phyloP scores from a whole-genome alignment of 83 land plant genomes.

The Picea mariana region DNA sequence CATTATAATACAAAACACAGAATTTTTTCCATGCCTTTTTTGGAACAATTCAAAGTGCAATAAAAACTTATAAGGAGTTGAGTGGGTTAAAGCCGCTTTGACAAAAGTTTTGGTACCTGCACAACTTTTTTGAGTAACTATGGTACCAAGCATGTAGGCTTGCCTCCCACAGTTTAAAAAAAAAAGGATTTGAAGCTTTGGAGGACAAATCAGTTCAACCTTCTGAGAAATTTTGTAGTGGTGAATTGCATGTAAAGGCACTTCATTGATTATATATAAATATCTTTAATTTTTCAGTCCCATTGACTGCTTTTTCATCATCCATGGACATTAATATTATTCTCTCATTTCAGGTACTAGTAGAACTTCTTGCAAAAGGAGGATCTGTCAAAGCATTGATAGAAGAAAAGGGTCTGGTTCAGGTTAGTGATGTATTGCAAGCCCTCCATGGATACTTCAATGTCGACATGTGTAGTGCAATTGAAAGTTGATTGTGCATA shows the following conservation, averaged over 20 bases:
- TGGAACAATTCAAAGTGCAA: neutral
- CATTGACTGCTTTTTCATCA: neutral
- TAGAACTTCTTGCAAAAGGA: slow-evolving; percentile 84
- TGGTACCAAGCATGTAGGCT: neutral
- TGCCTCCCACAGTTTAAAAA: neutral
- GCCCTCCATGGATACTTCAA: neutral
- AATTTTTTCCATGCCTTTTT: neutral
- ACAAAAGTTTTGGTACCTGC: neutral
- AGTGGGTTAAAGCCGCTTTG: neutral
- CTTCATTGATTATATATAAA: no score
- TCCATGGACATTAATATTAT: no score
- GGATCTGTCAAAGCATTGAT: slow-evolving; percentile 84
- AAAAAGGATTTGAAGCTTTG: neutral
- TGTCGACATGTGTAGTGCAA: neutral
- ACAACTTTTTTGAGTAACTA: neutral
- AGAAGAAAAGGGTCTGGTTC: slow-evolving; percentile 85
- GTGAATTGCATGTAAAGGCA: neutral
- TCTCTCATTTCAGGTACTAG: slow-evolving; percentile 56
- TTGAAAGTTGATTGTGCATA: neutral
- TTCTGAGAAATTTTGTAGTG: neutral
- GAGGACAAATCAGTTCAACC: neutral
- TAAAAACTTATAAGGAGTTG: neutral
- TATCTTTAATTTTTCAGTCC: no score
- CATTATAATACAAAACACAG: neutral
- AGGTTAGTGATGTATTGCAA: slow-evolving; percentile 45